A percentile compares a stretch with the other conserved stretches of the same genome.
Evolutionary conservation across 2,329 filamentous ascomycete species (phyloP).

Genomic region (Aspergillus oerlinghausenensis): DNA sequence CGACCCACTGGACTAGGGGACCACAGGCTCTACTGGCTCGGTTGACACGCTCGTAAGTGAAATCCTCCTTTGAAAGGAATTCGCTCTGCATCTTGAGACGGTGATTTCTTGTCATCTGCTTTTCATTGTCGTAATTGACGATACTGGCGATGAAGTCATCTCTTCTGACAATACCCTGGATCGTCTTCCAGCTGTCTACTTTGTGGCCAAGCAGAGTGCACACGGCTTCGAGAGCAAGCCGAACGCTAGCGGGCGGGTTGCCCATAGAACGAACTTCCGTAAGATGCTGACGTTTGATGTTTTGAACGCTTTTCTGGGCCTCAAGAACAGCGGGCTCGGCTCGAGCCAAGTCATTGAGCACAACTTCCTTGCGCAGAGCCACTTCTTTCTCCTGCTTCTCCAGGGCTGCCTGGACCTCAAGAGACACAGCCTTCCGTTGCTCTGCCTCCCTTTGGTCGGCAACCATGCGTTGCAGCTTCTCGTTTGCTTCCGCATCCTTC

Average conservation of each 20-base stretch:
- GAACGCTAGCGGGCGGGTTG: slow-evolving; percentile 84
- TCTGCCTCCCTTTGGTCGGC: slow-evolving; percentile 93
- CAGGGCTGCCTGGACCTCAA: slow-evolving; percentile 82
- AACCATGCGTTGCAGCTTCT: slow-evolving; percentile 96
- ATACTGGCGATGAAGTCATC: slow-evolving; percentile 99
- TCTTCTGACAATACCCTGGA: slow-evolving; percentile 79
- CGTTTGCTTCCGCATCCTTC: slow-evolving; percentile 93
- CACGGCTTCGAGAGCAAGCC: slow-evolving; percentile 90
- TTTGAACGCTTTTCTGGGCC: slow-evolving; percentile 93
- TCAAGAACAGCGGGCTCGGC: slow-evolving; percentile 91
- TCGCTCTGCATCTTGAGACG: slow-evolving; percentile 88
- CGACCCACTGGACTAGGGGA: slow-evolving; percentile 93
- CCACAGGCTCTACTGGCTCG: slow-evolving; percentile 95
- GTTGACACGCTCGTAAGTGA: slow-evolving; percentile 94
- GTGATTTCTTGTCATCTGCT: slow-evolving; percentile 80
- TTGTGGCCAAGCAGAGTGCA: slow-evolving; percentile 91
- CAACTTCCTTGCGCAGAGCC: slow-evolving; percentile 73
- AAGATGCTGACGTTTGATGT: slow-evolving; percentile 95
- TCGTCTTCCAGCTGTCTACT: slow-evolving; percentile 83
- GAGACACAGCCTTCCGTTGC: slow-evolving; percentile 77
- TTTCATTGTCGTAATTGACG: slow-evolving; percentile 93
- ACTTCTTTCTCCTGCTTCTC: slow-evolving; percentile 89
- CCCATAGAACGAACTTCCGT: slow-evolving; percentile 97
- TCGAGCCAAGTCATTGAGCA: slow-evolving; percentile 78
- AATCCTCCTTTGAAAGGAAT: slow-evolving; percentile 87